Evolutionary conservation across 2,329 filamentous ascomycete species (phyloP).

Genomic region (Trichoderma oligosporum): DNA sequence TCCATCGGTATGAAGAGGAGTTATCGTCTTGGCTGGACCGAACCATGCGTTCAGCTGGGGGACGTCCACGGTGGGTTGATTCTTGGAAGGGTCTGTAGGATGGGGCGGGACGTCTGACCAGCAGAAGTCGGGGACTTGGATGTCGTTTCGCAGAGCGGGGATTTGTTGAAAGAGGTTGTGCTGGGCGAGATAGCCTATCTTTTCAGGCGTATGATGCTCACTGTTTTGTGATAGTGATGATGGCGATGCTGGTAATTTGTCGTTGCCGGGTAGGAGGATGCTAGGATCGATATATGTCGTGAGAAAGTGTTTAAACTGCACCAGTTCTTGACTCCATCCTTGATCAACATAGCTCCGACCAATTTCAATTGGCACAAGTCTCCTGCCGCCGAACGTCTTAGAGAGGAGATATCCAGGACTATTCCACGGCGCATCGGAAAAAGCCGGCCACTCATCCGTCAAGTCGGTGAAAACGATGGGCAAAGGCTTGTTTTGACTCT

Average conservation of each 20-base stretch:
- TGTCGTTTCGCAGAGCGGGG: constrained; percentile 69
- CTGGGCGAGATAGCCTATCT: constrained; percentile 80
- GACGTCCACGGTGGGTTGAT: constrained; percentile 46
- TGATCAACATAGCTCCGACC: constrained; percentile 84
- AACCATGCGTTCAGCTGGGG: constrained; percentile 90
- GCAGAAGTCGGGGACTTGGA: constrained; percentile 79
- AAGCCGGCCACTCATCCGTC: constrained; percentile 69
- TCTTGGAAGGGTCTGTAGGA: constrained; percentile 34
- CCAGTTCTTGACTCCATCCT: constrained; percentile 77
- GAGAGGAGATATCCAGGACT: constrained; percentile 69
- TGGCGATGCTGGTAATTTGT: constrained; percentile 10
- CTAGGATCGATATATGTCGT: constrained; percentile 50
- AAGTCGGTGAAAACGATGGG: constrained; percentile 69
- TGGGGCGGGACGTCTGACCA: constrained; percentile 65
- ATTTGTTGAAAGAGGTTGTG: constrained; percentile 84
- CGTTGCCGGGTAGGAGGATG: constrained; percentile 16
- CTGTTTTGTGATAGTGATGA: background rate
- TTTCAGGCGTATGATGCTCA: background rate
- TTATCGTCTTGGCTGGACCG: constrained; percentile 81
- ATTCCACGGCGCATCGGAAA: constrained; percentile 64
- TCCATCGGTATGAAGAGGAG: constrained; percentile 87
- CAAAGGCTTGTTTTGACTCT: constrained; percentile 36
- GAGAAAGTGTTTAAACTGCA: constrained; percentile 71
- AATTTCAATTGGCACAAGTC: constrained; percentile 81
- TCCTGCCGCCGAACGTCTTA: constrained; percentile 68